A percentile compares a stretch with the other conserved stretches of the same genome.
These are phyloP conservation scores for Colletotrichum sp. DNA, from an alignment of 2,329 filamentous ascomycete genomes.

Conservation along the genomic window DNA sequence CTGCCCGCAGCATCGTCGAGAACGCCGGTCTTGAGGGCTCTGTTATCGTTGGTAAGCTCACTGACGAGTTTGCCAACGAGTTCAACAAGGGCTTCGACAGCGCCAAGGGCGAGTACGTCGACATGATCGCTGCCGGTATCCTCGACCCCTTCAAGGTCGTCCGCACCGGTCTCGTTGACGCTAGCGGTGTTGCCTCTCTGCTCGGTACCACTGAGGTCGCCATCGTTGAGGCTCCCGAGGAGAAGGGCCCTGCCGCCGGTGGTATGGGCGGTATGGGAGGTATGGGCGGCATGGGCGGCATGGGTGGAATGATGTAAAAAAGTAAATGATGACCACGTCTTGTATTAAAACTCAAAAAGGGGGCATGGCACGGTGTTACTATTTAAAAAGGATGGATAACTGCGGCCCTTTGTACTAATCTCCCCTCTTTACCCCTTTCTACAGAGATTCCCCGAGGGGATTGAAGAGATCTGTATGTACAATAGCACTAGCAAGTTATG, in stretches of 20 bases:
- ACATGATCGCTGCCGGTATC: conserved; percentile 98
- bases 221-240: conserved; percentile 94
- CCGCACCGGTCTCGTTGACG: conserved; percentile 92
- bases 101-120: conserved; percentile 95
- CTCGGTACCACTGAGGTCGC: conserved; percentile 98
- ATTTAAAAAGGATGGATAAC: conserved; percentile 38
- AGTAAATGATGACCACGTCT: conserved; percentile 21
- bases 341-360: conserved; percentile 33
- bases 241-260: conserved; percentile 67
- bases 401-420: conserved; percentile 33
- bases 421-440: conserved; percentile 17
- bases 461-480: conserved; percentile 22
- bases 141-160: conserved; percentile 99
- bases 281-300: conserved; percentile 72
- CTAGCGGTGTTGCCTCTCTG: conserved; percentile 93
- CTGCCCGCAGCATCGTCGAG: conserved; percentile 94
- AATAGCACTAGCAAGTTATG: conserved; percentile 23
- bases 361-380: conserved; percentile 58
- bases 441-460: conserved; percentile 20
- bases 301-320: conserved; percentile 69
- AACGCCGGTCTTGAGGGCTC: conserved; percentile 96
- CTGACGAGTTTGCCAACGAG: conserved; percentile 87
- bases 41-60: conserved; percentile 97
- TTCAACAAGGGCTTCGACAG: conserved; percentile 99
- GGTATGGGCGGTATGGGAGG: conserved; percentile 56